Base-by-base conservation (phyloP, 73 alveolate genomes). In the Durusdinium trenchii region DNA sequence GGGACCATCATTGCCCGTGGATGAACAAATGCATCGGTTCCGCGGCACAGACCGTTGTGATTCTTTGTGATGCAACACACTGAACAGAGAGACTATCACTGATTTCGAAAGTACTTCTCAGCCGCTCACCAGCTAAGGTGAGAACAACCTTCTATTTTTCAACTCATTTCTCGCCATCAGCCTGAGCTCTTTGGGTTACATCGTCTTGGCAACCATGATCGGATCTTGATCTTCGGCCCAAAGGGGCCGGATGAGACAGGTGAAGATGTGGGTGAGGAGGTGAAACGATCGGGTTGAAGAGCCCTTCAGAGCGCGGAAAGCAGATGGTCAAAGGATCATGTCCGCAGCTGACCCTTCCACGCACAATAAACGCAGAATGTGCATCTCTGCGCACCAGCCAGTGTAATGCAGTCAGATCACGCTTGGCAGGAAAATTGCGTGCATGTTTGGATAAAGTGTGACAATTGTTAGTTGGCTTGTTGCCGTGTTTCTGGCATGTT, bases 1-100 rank as follows among this genome's bases (percentile, higher is more conserved):
- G 98, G 98, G 98, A 91, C 47, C 98, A 91, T 35, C 98, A 91
- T 61, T 91, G 98, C 48, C 98, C 98, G 23, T 91, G 98, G 98
- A 91, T 91, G 98, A 91, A 91, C 98, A 91, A 91, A 42, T 91
- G 98, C 78, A 91, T 91, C 98, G 98, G 98, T 36, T 52, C 52
- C 52, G 40, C 36, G 94, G 76, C 90, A 46, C 69, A 57, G 23
- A 57, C 69, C 23, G 12, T 57, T 57, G 69, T 12, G 69, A 60
- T 60, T 60, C 73, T 60, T 60, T 60, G n/a, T 60, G 7, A 60
- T 60, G 18, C 32, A 57, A 23, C 12, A 16, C 46, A 75, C 57
- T 38, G 51, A 40, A 38, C 6, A 32, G 35, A 75, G 52, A 38
- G 36, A 52, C 54, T 36, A 38, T 38, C 42, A 36, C 50, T 14